Evolutionary conservation across 2,329 filamentous ascomycete genomes (phyloP), one percentile per base, ranked within the genome.

Genomic region (Colletotrichum echinochloae): DNA sequence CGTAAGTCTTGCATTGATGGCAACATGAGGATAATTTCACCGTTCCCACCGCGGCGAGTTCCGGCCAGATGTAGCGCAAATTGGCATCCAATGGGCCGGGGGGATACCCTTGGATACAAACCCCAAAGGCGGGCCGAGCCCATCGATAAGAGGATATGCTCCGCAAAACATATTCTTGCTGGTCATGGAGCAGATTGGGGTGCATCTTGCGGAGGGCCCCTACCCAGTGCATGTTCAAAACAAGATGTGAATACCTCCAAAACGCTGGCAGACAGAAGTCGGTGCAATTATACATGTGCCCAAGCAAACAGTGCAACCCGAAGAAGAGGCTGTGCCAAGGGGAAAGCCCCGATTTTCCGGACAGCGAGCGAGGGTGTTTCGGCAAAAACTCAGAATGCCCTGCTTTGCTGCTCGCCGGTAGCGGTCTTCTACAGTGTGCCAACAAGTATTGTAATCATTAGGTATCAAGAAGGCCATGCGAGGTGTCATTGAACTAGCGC

Each of bases 1-100:
- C 49, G 57, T 54, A 26, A 26, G 39, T 46, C 30, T 54, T 61
- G 69, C 69, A 71, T 71, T 70, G 66, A 70, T 28, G 66, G 33
- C 48, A 70, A 70, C 65, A 71, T 70, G 48, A 71, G 33, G 28
- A 71, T 60, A 70, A 71, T 71, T 51, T 71, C 65, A 18, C 41
- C 20, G 48, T 65, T 70, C 54, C 69, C 69, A 65, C 69, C 51
- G 35, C 37, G 63, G 52, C 68, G 46, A 70, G 44, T 57, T 59
- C 52, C 68, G 41, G 59, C 52, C 30, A 52, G 57, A n/a, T 67
- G 57, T 39, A 46, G 46, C 66, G 64, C 65, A 68, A 39, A 67
- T 44, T 57, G 51, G 44, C 65, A 46, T 60, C 54, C 60, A 71
- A 56, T 71, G 54, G 68, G 48, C 63, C 60, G 52, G 55, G 35